These are phyloP conservation scores for Peniophora sp. DNA, from an alignment of 1,284 basidiomycete genomes.

Conservation along the genomic window DNA sequence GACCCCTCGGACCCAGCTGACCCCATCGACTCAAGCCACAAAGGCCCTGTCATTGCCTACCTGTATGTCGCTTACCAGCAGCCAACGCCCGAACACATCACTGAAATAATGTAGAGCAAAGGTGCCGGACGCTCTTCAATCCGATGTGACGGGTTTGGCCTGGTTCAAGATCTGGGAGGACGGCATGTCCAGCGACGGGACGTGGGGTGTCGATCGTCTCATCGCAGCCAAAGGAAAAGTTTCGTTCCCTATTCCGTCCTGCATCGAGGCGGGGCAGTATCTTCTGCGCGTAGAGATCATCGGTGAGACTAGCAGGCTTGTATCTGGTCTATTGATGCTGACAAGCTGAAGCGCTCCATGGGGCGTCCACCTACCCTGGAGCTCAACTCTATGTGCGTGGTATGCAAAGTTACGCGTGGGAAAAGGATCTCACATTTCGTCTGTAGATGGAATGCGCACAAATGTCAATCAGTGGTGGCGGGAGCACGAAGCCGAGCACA, in stretches of 20 bases:
- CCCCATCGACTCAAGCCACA: conserved; percentile 45
- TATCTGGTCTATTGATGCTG: neutral
- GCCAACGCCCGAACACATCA: neutral
- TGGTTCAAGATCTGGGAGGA: conserved; percentile 48
- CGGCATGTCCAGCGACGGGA: conserved; percentile 26
- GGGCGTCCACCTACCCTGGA: conserved; percentile 20
- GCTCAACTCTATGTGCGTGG: conserved; percentile 18
- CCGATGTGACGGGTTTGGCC: conserved; percentile 40
- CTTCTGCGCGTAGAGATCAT: conserved; percentile 46
- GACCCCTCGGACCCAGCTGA: conserved; percentile 36
- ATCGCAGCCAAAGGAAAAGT: conserved; percentile 47
- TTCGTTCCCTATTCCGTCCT: conserved; percentile 41
- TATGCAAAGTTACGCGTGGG: too few relatives aligned
- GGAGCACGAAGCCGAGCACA: conserved; percentile 20
- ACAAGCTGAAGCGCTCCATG: conserved; percentile 25
- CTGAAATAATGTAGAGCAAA: conserved; percentile 28
- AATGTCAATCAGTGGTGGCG: conserved; percentile 28
- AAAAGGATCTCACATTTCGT: conserved; percentile 14
- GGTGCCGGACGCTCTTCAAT: conserved; percentile 35
- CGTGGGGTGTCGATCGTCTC: conserved; percentile 41
- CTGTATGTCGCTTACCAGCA: conserved; percentile 27
- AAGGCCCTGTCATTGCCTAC: conserved; percentile 45
- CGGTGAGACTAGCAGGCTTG: conserved; percentile 27
- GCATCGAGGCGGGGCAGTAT: conserved; percentile 42
- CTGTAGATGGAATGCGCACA: conserved; percentile 28